Conservation (phyloP, 2,329 filamentous ascomycete genomes). For the Alternaria ventricosa region DNA sequence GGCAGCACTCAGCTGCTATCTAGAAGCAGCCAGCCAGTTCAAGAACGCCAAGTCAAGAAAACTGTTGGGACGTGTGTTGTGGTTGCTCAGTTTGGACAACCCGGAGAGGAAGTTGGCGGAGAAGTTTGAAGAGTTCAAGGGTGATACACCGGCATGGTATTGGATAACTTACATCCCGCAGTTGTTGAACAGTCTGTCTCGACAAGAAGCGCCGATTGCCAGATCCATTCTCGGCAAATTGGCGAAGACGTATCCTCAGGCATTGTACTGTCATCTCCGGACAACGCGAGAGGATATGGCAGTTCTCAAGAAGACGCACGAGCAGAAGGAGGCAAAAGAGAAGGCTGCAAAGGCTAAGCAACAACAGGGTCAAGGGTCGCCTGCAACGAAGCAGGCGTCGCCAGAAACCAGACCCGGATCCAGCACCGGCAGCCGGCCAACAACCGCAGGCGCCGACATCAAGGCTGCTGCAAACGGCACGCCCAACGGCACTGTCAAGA, state of each 20-base stretch:
- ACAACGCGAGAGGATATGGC: constrained; percentile 95
- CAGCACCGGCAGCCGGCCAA: constrained; percentile 36
- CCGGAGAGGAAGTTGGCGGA: constrained; percentile 80
- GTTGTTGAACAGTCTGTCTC: constrained; percentile 85
- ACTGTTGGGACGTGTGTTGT: constrained; percentile 88
- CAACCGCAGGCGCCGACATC: constrained; percentile 45
- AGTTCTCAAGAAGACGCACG: constrained; percentile 87
- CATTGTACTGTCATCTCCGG: constrained; percentile 92
- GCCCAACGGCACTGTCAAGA: constrained; percentile 47
- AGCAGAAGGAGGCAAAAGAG: constrained; percentile 64
- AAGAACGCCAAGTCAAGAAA: constrained; percentile 97
- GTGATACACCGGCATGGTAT: constrained; percentile 97
- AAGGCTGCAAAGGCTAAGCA: constrained; percentile 65
- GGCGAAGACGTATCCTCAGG: constrained; percentile 92
- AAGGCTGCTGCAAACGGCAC: constrained; percentile 62
- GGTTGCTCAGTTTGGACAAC: constrained; percentile 94
- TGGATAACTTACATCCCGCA: constrained; percentile 99
- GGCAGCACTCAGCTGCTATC: constrained; percentile 92
- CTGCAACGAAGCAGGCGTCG: constrained; percentile 46
- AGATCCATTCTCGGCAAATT: constrained; percentile 89
- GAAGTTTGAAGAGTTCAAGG: constrained; percentile 95
- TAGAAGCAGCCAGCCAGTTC: constrained; percentile 94
- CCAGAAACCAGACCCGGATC: constrained; percentile 43
- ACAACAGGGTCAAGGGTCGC: constrained; percentile 56
- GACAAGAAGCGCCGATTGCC: constrained; percentile 88